Evolutionary conservation across 2,329 filamentous ascomycete genomes (phyloP).

Genomic region (Phyllachora maydis): DNA sequence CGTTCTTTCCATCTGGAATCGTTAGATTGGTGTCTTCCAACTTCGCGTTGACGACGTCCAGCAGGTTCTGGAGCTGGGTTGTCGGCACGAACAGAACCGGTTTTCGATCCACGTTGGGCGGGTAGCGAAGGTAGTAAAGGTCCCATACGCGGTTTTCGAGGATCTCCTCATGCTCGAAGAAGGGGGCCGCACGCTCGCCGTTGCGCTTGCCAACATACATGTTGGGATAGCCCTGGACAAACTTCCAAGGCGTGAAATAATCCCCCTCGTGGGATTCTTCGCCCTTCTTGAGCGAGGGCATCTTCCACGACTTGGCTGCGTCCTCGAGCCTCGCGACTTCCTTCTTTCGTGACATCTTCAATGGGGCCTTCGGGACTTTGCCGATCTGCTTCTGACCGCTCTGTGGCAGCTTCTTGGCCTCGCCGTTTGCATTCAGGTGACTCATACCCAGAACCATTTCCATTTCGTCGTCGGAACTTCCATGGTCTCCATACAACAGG

Average conservation of each 20-base stretch:
- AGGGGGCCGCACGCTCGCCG: conserved; percentile 17
- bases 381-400: not conserved
- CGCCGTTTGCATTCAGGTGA: conserved; percentile 2
- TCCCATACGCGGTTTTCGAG: conserved; percentile 49
- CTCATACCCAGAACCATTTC: conserved; percentile 4
- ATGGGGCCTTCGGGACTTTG: not conserved
- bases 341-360: not conserved
- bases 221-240: conserved; percentile 36
- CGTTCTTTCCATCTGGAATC: conserved; percentile 31
- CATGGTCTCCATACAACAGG: not conserved
- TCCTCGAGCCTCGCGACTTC: conserved; percentile 3
- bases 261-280: conserved; percentile 8
- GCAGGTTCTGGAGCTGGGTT: conserved; percentile 40
- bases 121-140: conserved; percentile 47
- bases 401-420: conserved; percentile 1
- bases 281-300: conserved; percentile 7
- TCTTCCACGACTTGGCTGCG: conserved; percentile 4
- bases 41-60: conserved; percentile 42
- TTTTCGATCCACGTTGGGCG: conserved; percentile 18
- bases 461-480: conserved; percentile 3
- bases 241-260: conserved; percentile 26
- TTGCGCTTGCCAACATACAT: conserved; percentile 34
- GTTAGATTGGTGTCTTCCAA: conserved; percentile 28
- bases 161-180: conserved; percentile 34
- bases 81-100: conserved; percentile 49